These are phyloP conservation scores for Kregervanrija fluxuum DNA, from an alignment of 805 yeast species.

Conservation along the genomic window DNA sequence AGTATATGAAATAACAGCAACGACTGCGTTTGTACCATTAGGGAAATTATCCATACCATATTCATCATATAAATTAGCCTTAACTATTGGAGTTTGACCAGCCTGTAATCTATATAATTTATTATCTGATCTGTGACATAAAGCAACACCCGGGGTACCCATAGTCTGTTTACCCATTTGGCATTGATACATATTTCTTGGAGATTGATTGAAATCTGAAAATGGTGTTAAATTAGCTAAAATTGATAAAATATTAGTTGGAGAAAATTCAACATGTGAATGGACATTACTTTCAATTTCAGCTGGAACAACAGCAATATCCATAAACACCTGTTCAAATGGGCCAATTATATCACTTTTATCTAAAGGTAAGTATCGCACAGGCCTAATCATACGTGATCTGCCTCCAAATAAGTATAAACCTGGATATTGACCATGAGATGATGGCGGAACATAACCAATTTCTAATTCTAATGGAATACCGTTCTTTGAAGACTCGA, in stretches of 20 bases:
- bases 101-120: slow-evolving; percentile 86
- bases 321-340: slow-evolving; percentile 95
- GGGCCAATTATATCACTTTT: slow-evolving; percentile 90
- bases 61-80: slow-evolving; percentile 87
- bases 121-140: slow-evolving; percentile 88
- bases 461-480: slow-evolving; percentile 84
- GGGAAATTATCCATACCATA: slow-evolving; percentile 99
- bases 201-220: slow-evolving; percentile 97
- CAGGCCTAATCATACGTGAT: slow-evolving; percentile 95
- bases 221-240: slow-evolving; percentile 96
- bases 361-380: slow-evolving; percentile 78
- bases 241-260: slow-evolving; percentile 90
- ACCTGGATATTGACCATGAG: slow-evolving; percentile 97
- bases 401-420: slow-evolving; percentile 84
- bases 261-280: slow-evolving; percentile 89
- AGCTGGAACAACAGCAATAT: slow-evolving; percentile 88
- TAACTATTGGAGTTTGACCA: slow-evolving; percentile 96
- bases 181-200: slow-evolving; percentile 99
- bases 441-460: slow-evolving; percentile 94
- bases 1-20: slow-evolving; percentile 96
- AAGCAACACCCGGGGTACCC: slow-evolving; percentile 99
- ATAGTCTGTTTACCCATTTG: slow-evolving; percentile 99
- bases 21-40: slow-evolving; percentile 96
- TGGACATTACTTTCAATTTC: slow-evolving; percentile 80
- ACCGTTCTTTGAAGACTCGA: slow-evolving; percentile 60